Percentiles rank a stretch among this genome's conserved stretches.
Conservation (phyloP, 208 protist species). For the Acanthamoeba triangularis region DNA sequence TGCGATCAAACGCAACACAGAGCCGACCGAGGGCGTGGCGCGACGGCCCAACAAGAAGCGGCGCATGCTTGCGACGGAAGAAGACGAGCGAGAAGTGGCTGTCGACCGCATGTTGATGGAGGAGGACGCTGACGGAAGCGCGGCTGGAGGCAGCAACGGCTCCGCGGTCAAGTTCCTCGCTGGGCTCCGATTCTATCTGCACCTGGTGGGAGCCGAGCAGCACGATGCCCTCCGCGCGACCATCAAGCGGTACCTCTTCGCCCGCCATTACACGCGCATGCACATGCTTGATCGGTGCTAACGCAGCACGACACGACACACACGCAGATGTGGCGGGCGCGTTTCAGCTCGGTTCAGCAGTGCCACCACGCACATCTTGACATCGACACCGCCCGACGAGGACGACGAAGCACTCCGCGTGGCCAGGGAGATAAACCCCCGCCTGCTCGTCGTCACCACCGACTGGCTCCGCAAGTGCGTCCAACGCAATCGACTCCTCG, state of each 20-base stretch:
- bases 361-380: not conserved
- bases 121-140: not conserved
- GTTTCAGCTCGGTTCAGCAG: not conserved
- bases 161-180: not conserved
- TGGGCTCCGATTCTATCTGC: not conserved
- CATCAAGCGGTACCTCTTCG: slow-evolving; percentile 3
- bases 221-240: not conserved
- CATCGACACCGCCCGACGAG: not conserved
- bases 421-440: slow-evolving; percentile 17
- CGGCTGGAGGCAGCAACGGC: not conserved
- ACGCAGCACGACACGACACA: too few relatives aligned
- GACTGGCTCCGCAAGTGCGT: not conserved
- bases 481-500: not conserved
- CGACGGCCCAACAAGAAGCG: not conserved
- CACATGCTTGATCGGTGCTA: not conserved
- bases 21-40: too few relatives aligned
- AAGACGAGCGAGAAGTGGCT: not conserved
- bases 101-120: not conserved
- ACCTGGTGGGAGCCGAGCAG: not conserved
- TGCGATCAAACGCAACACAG: too few relatives aligned
- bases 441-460: not conserved
- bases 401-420: not conserved
- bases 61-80: not conserved
- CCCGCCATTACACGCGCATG: not conserved
- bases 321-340: not conserved